Evolutionary conservation across 2,329 filamentous ascomycete genomes (phyloP).

Genomic region (Verticillium klebahnii): DNA sequence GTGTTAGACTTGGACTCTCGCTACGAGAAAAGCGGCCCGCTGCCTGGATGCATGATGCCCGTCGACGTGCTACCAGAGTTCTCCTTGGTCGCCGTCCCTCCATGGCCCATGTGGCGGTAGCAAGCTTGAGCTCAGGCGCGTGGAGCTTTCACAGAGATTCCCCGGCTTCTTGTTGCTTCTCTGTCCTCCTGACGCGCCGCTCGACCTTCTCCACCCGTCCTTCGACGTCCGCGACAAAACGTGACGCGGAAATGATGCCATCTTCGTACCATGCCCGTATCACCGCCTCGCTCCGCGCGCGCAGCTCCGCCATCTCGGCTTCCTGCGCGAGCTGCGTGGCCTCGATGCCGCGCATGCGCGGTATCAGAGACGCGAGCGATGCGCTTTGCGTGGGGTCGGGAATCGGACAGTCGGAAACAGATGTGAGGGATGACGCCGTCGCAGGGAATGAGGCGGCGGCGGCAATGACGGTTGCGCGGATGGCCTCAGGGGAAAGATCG

Average conservation of each 20-base stretch:
- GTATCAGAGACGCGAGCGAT: constrained; percentile 51
- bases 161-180: constrained; percentile 51
- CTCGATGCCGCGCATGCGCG: constrained; percentile 58
- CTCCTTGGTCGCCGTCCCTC: not conserved
- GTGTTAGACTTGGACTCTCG: too few relatives aligned
- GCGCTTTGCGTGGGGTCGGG: constrained; percentile 52
- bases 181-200: constrained; percentile 57
- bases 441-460: constrained; percentile 51
- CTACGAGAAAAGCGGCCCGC: too few relatives aligned
- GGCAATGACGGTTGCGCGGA: constrained; percentile 51
- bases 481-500: constrained; percentile 44
- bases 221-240: constrained; percentile 68
- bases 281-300: constrained; percentile 56
- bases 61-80: too few relatives aligned
- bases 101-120: not conserved
- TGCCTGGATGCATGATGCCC: too few relatives aligned
- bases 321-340: constrained; percentile 58
- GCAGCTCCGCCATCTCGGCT: constrained; percentile 58
- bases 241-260: constrained; percentile 62
- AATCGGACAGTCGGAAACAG: constrained; percentile 50
- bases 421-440: constrained; percentile 53
- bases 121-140: not conserved
- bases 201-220: constrained; percentile 62
- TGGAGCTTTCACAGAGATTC: not conserved
- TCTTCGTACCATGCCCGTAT: constrained; percentile 71